Conservation (phyloP, 2,329 filamentous ascomycete genomes). For the Trichophyton benhamiae region DNA sequence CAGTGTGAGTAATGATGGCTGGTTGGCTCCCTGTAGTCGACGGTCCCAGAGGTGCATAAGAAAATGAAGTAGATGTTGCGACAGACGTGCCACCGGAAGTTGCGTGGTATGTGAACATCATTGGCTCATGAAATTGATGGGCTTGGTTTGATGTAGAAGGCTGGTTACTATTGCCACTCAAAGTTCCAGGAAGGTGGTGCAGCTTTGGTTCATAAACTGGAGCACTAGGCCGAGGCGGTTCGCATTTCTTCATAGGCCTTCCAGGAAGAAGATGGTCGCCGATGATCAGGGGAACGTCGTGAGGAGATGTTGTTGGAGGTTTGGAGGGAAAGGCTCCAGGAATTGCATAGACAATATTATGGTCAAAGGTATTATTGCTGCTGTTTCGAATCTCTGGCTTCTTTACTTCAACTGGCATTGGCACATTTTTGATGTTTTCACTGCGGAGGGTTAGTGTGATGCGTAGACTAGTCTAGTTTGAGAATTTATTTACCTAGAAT, state of each 20-base stretch:
- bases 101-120: not conserved
- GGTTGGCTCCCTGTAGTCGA: not conserved
- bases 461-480: not conserved
- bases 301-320: not conserved
- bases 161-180: not conserved
- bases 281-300: constrained; percentile 5
- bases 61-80: not conserved
- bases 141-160: not conserved
- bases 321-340: not conserved
- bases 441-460: not conserved
- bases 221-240: not conserved
- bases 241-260: not conserved
- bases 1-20: not conserved
- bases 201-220: not conserved
- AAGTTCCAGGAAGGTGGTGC: not conserved
- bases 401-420: not conserved
- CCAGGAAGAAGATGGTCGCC: constrained; percentile 20
- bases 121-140: not conserved
- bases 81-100: not conserved
- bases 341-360: not conserved
- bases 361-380: too few species aligned
- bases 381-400: not conserved
- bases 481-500: not conserved
- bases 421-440: not conserved
- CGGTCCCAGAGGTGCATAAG: not conserved